Evolutionary conservation across 768 basidiomycete species (phyloP).

Genomic region (Leccinum longicurvipes): DNA sequence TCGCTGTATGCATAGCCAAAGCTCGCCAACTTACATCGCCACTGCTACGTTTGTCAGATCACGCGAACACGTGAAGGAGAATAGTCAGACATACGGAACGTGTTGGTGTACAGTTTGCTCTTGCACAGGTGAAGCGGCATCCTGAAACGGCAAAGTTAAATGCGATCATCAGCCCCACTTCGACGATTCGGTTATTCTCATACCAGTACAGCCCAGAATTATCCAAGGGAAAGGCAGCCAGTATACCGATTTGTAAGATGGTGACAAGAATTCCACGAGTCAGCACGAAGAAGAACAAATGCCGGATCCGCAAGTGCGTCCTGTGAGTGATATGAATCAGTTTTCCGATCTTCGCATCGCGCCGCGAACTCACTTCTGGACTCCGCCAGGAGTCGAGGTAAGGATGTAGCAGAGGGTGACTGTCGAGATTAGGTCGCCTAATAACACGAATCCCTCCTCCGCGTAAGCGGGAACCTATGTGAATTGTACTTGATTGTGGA

Average conservation of each 20-base stretch:
- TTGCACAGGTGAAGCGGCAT: conserved; percentile 9
- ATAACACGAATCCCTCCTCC: conserved; percentile 5
- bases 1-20: neutral
- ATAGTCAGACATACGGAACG: neutral
- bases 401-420: conserved; percentile 10
- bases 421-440: conserved; percentile 9
- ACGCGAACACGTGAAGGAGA: neutral
- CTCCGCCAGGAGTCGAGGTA: conserved; percentile 6
- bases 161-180: neutral
- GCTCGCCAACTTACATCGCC: conserved; percentile 7
- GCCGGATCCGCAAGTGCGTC: conserved; percentile 4
- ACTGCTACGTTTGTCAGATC: conserved; percentile 1
- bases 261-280: conserved; percentile 17
- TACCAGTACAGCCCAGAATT: conserved; percentile 10
- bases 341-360: neutral
- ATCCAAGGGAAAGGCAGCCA: neutral
- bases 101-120: conserved; percentile 11
- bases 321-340: conserved; percentile 3
- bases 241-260: conserved; percentile 2
- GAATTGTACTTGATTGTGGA: neutral
- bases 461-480: neutral
- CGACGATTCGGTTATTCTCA: neutral
- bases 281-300: conserved; percentile 11
- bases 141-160: conserved; percentile 1
- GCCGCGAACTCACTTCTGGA: conserved; percentile 1